phyloP scores from a whole-genome alignment of 306 rosid species.

The Quercus parvula region DNA sequence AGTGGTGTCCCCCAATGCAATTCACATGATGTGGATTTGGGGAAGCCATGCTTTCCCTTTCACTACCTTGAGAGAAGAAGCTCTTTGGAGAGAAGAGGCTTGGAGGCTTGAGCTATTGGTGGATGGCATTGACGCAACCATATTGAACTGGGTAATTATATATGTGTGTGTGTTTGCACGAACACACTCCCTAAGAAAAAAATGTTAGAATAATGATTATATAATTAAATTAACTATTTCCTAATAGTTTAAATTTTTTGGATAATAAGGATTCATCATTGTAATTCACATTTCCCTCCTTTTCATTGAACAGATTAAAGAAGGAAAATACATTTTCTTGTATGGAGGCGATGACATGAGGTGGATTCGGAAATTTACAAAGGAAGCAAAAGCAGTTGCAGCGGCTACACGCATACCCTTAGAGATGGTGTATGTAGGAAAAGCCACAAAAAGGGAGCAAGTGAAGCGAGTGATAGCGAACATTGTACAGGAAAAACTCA shows the following conservation, averaged over 20 bases:
- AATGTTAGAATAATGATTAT: no score
- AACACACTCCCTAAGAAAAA: no score
- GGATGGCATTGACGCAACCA: conserved; percentile 46
- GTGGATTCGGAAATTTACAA: conserved; percentile 50
- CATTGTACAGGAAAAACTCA: conserved; percentile 36
- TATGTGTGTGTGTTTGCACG: no score
- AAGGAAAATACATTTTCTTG: conserved; percentile 44
- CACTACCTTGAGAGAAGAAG: conserved; percentile 52
- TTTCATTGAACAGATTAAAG: conserved; percentile 39
- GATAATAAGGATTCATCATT: no score
- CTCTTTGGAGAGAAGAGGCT: conserved; percentile 58
- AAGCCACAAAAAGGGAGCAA: conserved; percentile 40
- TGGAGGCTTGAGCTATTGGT: conserved; percentile 56
- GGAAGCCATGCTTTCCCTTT: conserved; percentile 64
- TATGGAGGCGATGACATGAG: conserved; percentile 50
- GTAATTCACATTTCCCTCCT: not conserved
- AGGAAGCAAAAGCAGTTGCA: conserved; percentile 38
- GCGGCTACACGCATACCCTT: conserved; percentile 29
- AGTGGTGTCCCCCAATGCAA: conserved; percentile 60
- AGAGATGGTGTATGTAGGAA: conserved; percentile 57
- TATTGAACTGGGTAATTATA: conserved; percentile 52
- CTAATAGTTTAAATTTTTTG: no score
- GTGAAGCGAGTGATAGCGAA: conserved; percentile 28
- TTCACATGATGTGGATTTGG: conserved; percentile 83
- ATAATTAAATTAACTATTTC: no score